phyloP scores from a whole-genome alignment of 2,329 filamentous ascomycete species.

The Nannizziopsis barbatae region DNA sequence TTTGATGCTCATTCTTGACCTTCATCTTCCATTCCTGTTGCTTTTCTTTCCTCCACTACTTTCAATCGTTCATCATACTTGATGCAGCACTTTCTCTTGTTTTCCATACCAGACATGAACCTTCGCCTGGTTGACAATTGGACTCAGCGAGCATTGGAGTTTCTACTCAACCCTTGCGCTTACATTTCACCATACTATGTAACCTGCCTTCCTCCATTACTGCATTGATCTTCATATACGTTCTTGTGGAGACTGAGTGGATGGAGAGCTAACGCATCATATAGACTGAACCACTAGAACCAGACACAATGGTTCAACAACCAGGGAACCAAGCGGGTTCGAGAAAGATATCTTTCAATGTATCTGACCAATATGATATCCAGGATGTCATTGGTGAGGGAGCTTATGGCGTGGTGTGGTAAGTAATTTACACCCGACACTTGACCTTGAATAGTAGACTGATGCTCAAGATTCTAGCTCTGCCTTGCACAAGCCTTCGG shows the following conservation, averaged over 20 bases:
- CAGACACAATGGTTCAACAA: conserved; percentile 31
- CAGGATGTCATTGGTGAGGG: conserved; percentile 98
- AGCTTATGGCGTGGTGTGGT: conserved; percentile 98
- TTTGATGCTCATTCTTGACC: neutral
- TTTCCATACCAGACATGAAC: neutral
- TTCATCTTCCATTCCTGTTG: neutral
- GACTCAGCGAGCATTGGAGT: neutral
- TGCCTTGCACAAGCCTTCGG: conserved; percentile 92
- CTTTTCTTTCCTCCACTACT: neutral
- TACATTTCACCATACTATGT: conserved; percentile 3
- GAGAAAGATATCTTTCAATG: conserved; percentile 98
- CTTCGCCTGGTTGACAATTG: neutral
- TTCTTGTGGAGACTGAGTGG: neutral
- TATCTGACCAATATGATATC: conserved; percentile 98
- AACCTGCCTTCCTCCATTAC: neutral
- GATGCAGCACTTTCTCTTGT: neutral
- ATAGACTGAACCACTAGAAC: conserved; percentile 2
- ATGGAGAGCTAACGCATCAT: conserved; percentile 4
- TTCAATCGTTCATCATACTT: neutral
- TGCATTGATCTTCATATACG: neutral
- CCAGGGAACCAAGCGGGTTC: conserved; percentile 45
- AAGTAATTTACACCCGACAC: conserved; percentile 30
- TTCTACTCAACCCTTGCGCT: neutral
- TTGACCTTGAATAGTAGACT: neutral
- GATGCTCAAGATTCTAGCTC: conserved; percentile 48